phyloP scores from a whole-genome alignment of 352 stramenopile genomes.

The Pythium phragmiticola region DNA sequence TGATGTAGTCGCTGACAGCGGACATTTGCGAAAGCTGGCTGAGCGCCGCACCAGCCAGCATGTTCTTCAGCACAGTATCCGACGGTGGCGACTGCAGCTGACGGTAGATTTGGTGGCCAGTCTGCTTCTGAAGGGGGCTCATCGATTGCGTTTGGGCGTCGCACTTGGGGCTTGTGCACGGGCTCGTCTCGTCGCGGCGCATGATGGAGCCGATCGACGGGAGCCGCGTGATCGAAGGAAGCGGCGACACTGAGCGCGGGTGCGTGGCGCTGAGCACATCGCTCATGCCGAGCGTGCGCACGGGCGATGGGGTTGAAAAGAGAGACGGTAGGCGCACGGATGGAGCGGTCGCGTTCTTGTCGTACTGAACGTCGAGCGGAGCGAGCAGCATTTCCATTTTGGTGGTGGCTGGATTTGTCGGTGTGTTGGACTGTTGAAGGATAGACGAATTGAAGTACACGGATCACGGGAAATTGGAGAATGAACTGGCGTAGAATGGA shows the following conservation, averaged over 20 bases:
- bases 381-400: slow-evolving; percentile 69
- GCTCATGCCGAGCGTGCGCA: slow-evolving; percentile 58
- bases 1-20: slow-evolving; percentile 23
- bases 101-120: slow-evolving; percentile 62
- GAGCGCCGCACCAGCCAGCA: slow-evolving; percentile 44
- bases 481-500: slow-evolving; percentile 14
- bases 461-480: slow-evolving; percentile 18
- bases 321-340: slow-evolving; percentile 51
- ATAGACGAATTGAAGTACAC: slow-evolving; percentile 2
- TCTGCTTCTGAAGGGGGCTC: slow-evolving; percentile 58
- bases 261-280: slow-evolving; percentile 51
- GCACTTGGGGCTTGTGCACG: slow-evolving; percentile 26
- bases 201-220: slow-evolving; percentile 73
- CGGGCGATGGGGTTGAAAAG: slow-evolving; percentile 44
- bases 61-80: slow-evolving; percentile 38
- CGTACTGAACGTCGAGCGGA: slow-evolving; percentile 49
- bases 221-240: slow-evolving; percentile 41
- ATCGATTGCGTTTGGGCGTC: slow-evolving; percentile 27
- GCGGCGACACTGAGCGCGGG: slow-evolving; percentile 37
- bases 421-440: background rate
- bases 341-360: slow-evolving; percentile 15
- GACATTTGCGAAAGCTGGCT: slow-evolving; percentile 46
- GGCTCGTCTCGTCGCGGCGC: slow-evolving; percentile 40
- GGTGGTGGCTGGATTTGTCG: background rate
- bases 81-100: slow-evolving; percentile 41